Conservation (phyloP, 2,329 filamentous ascomycete genomes). For the Alternaria solani region DNA sequence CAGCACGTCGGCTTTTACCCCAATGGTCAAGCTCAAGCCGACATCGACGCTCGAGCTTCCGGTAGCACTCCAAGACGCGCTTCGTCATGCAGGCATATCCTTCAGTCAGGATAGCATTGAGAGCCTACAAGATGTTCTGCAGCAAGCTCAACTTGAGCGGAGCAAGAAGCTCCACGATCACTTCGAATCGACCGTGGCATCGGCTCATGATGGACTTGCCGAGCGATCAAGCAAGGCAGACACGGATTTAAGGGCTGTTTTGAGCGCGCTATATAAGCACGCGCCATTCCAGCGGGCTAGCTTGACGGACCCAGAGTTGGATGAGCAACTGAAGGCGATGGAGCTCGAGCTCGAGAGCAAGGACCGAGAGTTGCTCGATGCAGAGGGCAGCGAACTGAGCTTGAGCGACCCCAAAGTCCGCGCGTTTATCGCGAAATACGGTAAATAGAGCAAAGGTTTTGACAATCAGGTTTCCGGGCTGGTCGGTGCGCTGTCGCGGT, state of each 20-base stretch:
- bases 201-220: constrained; percentile 45
- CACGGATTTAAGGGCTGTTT: constrained; percentile 46
- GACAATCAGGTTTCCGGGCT: neutral
- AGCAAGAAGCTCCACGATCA: constrained; percentile 47
- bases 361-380: constrained; percentile 50
- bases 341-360: constrained; percentile 50
- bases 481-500: constrained; percentile 14
- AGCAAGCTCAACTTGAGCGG: constrained; percentile 42
- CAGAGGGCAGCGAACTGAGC: constrained; percentile 43
- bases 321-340: constrained; percentile 46
- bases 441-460: constrained; percentile 21
- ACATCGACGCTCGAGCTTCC: constrained; percentile 40
- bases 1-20: constrained; percentile 37
- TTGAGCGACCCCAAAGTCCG: constrained; percentile 42
- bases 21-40: constrained; percentile 41
- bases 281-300: constrained; percentile 41
- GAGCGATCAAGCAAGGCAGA: constrained; percentile 50
- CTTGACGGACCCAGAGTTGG: constrained; percentile 35
- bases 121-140: constrained; percentile 38
- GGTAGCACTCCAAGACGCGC: constrained; percentile 44
- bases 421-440: constrained; percentile 45
- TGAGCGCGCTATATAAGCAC: constrained; percentile 51
- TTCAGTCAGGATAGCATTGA: constrained; percentile 41
- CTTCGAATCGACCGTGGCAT: constrained; percentile 40
- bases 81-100: constrained; percentile 43